A percentile compares a stretch with the other conserved stretches of the same genome.
phyloP scores from a whole-genome alignment of 2,329 filamentous ascomycete genomes.

The Ramularia endophylla region DNA sequence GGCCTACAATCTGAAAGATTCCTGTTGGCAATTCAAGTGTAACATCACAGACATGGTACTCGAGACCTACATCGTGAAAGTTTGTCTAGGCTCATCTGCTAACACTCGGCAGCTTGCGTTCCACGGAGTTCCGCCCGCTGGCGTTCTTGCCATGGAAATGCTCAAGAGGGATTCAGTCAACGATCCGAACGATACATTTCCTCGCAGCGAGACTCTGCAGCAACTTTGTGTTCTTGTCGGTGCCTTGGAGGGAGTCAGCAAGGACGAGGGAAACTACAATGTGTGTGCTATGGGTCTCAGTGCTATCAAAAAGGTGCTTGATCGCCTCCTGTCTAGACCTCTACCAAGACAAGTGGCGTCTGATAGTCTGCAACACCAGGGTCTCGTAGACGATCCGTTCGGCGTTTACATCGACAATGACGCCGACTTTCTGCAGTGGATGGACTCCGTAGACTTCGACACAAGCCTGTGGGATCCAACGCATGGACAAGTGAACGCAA shows the following conservation, averaged over 20 bases:
- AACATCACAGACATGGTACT: conserved; percentile 13
- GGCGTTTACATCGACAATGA: conserved; percentile 14
- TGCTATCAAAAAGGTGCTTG: conserved; percentile 17
- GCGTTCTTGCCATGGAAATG: conserved; percentile 18
- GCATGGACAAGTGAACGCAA: no score
- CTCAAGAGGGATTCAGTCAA: conserved; percentile 12
- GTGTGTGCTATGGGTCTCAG: conserved; percentile 17
- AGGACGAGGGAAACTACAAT: conserved; percentile 14
- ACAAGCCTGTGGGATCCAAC: conserved; percentile 4
- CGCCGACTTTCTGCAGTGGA: conserved; percentile 19
- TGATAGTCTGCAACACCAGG: not conserved
- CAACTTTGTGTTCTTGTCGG: conserved; percentile 15
- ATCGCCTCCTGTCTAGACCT: conserved; percentile 11
- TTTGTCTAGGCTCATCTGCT: not conserved
- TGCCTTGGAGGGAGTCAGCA: conserved; percentile 9
- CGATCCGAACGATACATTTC: conserved; percentile 9
- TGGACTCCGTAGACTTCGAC: conserved; percentile 15
- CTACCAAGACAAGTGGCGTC: not conserved
- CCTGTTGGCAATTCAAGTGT: conserved; percentile 12
- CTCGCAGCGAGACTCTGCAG: conserved; percentile 15
- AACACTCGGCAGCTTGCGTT: conserved; percentile 9
- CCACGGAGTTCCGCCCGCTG: conserved; percentile 14
- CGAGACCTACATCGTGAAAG: not conserved
- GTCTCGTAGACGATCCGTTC: conserved; percentile 7
- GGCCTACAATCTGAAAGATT: conserved; percentile 9